These are phyloP conservation scores for Pythium aquatile DNA, from an alignment of 352 stramenopile species.

Conservation along the genomic window DNA sequence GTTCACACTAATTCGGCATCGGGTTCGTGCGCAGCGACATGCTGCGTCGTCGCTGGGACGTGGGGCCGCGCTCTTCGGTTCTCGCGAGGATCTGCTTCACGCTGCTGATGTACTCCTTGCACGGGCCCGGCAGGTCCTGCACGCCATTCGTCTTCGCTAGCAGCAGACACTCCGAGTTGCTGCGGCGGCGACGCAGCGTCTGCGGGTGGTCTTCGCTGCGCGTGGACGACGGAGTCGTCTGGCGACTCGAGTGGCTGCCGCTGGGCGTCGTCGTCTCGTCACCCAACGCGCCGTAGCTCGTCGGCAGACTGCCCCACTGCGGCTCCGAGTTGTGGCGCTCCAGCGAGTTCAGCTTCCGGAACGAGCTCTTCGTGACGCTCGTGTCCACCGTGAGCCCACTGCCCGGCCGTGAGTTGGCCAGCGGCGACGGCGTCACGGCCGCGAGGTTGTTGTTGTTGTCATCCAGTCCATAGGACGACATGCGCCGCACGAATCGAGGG, in stretches of 20 bases:
- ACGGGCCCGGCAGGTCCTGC: conserved; percentile 60
- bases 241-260: conserved; percentile 12
- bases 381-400: conserved; percentile 46
- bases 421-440: conserved; percentile 17
- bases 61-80: conserved; percentile 33
- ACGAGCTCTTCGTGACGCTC: conserved; percentile 32
- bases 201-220: conserved; percentile 31
- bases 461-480: conserved; percentile 29
- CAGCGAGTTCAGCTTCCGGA: conserved; percentile 25
- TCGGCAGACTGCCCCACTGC: conserved; percentile 21
- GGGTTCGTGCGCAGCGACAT: conserved; percentile 56
- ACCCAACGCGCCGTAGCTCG: not conserved
- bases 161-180: conserved; percentile 80
- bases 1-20: conserved; percentile 27
- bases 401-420: not conserved
- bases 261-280: conserved; percentile 21
- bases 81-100: conserved; percentile 84
- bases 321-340: conserved; percentile 20
- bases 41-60: conserved; percentile 56
- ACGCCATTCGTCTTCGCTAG: conserved; percentile 55
- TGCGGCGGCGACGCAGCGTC: conserved; percentile 53
- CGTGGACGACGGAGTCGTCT: conserved; percentile 31
- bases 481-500: conserved; percentile 36
- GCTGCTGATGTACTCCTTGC: conserved; percentile 82
- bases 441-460: conserved; percentile 22